A percentile compares a stretch with the other conserved stretches of the same genome.
Conservation (phyloP, 2,329 filamentous ascomycete species). For the Calonectria pauciramosa region DNA sequence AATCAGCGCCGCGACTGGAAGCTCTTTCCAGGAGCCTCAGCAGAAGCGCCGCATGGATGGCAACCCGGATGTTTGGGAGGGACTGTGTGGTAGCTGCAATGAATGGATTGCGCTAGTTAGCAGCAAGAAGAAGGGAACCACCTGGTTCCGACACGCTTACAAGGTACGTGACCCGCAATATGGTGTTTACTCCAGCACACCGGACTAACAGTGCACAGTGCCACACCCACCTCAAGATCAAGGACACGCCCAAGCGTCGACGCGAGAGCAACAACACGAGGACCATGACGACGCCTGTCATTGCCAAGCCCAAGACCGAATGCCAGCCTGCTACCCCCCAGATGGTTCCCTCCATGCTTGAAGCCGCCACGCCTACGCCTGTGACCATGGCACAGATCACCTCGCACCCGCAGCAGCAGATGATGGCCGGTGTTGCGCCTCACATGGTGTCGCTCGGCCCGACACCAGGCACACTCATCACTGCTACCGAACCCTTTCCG, state of each 20-base stretch:
- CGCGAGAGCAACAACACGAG: constrained; percentile 71
- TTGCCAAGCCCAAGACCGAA: constrained; percentile 64
- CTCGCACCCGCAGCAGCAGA: constrained; percentile 47
- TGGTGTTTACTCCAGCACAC: constrained; percentile 1
- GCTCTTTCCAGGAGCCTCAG: constrained; percentile 82
- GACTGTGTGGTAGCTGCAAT: constrained; percentile 81
- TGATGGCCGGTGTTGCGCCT: constrained; percentile 37
- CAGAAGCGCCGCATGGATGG: constrained; percentile 83
- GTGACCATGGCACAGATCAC: constrained; percentile 45
- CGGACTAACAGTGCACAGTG: constrained; percentile 62
- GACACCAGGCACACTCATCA: constrained; percentile 43
- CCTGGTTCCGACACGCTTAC: constrained; percentile 91
- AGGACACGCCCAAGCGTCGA: constrained; percentile 77
- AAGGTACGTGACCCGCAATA: constrained; percentile 68
- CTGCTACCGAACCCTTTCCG: constrained; percentile 43
- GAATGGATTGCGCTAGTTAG: constrained; percentile 87
- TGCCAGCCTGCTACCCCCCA: constrained; percentile 52
- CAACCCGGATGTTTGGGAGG: constrained; percentile 86
- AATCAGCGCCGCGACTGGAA: constrained; percentile 85
- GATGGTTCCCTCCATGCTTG: constrained; percentile 36
- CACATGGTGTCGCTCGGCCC: constrained; percentile 38
- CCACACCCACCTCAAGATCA: constrained; percentile 79
- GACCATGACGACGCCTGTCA: constrained; percentile 56
- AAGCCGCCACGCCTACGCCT: constrained; percentile 45
- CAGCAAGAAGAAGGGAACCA: constrained; percentile 93